Conservation (phyloP, 2,329 filamentous ascomycete genomes). For the Ceratocystis harringtonii region DNA sequence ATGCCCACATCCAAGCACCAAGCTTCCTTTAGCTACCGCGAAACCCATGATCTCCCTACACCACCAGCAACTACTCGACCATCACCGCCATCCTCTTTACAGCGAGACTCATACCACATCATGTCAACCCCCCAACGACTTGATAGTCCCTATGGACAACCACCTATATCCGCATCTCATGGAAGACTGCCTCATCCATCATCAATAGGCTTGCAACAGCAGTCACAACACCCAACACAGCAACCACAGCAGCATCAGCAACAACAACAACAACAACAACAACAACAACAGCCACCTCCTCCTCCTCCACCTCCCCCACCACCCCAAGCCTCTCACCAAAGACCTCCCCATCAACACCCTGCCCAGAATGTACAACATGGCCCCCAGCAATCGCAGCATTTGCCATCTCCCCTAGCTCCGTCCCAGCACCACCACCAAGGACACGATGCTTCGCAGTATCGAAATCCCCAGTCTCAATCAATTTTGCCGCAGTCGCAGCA, state of each 20-base stretch:
- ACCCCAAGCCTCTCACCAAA: slow-evolving; percentile 23
- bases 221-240: slow-evolving; percentile 24
- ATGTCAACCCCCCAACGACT: slow-evolving; percentile 28
- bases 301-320: slow-evolving; percentile 21
- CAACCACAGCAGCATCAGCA: slow-evolving; percentile 8
- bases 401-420: slow-evolving; percentile 23
- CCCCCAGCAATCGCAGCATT: slow-evolving; percentile 17
- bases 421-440: slow-evolving; percentile 18
- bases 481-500: background rate
- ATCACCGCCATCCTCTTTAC: slow-evolving; percentile 40
- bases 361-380: background rate
- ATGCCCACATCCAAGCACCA: slow-evolving; percentile 50
- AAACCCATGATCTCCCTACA: slow-evolving; percentile 47
- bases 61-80: slow-evolving; percentile 40
- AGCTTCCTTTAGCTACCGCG: slow-evolving; percentile 42
- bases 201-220: slow-evolving; percentile 45
- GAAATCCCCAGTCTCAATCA: slow-evolving; percentile 1
- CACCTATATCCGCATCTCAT: slow-evolving; percentile 54
- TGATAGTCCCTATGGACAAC: slow-evolving; percentile 28
- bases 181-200: slow-evolving; percentile 55
- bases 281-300: slow-evolving; percentile 21
- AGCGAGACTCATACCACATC: slow-evolving; percentile 34
- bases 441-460: background rate
- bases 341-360: slow-evolving; percentile 20
- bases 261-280: slow-evolving; percentile 18